Percentiles rank a stretch among this genome's conserved stretches.
phyloP scores from a whole-genome alignment of 2,329 filamentous ascomycete genomes.

The Myriosclerotinia duriaeana region DNA sequence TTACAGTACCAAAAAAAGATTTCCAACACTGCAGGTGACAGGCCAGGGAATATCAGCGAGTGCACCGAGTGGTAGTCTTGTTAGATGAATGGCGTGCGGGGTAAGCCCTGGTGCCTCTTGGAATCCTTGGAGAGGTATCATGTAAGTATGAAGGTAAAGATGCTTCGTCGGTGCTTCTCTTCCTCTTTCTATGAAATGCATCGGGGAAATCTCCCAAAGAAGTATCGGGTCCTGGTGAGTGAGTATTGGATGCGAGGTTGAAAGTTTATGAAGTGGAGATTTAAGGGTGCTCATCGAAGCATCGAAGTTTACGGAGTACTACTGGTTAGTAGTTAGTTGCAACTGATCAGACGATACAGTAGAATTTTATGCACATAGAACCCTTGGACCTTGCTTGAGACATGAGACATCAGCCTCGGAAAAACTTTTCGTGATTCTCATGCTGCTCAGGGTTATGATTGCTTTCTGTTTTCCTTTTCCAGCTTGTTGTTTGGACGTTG shows the following conservation, averaged over 20 bases:
- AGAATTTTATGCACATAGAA: no score
- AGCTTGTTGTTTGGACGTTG: neutral
- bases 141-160: neutral
- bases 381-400: neutral
- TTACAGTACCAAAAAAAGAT: conserved; percentile 8
- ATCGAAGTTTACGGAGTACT: no score
- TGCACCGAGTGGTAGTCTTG: neutral
- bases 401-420: conserved; percentile 3
- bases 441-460: neutral
- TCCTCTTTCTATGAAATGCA: neutral
- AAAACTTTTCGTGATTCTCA: neutral
- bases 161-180: neutral
- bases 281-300: neutral
- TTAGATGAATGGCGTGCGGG: conserved; percentile 3
- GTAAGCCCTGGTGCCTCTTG: conserved; percentile 12
- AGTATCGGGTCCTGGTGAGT: neutral
- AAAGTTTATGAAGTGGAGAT: conserved; percentile 1
- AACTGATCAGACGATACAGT: no score
- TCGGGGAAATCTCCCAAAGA: neutral
- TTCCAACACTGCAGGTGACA: conserved; percentile 11
- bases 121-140: neutral
- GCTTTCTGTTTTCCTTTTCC: neutral
- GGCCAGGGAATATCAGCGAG: conserved; percentile 9
- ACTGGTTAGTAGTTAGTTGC: no score
- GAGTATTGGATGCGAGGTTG: conserved; percentile 8